A percentile compares a stretch with the other conserved stretches of the same genome.
Conservation (phyloP, 2,329 filamentous ascomycete genomes). For the Pseudogymnoascus sp. region DNA sequence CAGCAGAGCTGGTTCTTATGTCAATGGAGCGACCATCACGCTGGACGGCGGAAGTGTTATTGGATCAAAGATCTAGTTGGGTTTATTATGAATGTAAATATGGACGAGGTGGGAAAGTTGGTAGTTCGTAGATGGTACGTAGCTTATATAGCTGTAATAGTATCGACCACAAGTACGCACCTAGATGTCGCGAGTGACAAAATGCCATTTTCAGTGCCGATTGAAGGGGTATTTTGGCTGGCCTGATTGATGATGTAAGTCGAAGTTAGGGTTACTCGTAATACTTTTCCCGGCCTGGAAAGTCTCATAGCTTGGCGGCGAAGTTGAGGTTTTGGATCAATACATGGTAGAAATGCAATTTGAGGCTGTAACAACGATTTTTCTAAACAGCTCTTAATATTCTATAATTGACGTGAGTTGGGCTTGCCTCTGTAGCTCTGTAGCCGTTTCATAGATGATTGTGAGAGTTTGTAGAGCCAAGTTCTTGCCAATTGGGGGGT, state of each 20-base stretch:
- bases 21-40: conserved; percentile 58
- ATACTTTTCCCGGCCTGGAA: neutral
- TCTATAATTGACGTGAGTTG: neutral
- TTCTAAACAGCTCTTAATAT: neutral
- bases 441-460: neutral
- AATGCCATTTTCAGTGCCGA: neutral
- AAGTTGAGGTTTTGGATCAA: neutral
- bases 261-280: neutral
- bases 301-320: neutral
- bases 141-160: neutral
- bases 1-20: conserved; percentile 58
- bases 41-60: conserved; percentile 52
- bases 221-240: neutral
- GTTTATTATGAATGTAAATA: neutral
- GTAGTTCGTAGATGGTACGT: neutral
- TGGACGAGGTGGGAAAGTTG: neutral
- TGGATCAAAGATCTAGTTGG: conserved; percentile 37
- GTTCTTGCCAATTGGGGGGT: neutral
- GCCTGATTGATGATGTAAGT: neutral
- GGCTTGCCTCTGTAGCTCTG: neutral
- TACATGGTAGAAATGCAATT: neutral
- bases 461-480: neutral
- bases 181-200: neutral
- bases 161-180: neutral
- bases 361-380: neutral